These are phyloP conservation scores for Psilocybe cyanescens DNA, from an alignment of 768 basidiomycete genomes.

Conservation along the genomic window DNA sequence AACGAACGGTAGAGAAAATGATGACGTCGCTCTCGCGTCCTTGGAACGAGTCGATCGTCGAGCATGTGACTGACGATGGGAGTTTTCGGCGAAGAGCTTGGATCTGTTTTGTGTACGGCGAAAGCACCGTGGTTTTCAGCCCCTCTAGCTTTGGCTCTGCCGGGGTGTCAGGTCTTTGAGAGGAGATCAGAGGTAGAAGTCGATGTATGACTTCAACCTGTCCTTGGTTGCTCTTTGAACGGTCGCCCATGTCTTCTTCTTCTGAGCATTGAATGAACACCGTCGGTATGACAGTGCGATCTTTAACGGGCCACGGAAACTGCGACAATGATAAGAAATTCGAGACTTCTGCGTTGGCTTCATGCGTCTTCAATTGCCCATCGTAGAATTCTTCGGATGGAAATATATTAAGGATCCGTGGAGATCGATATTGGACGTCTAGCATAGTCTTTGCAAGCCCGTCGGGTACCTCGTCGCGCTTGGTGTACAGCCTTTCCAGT, in stretches of 20 bases:
- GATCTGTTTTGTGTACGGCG: conserved; percentile 65
- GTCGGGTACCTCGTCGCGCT: conserved; percentile 22
- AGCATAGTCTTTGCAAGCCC: conserved; percentile 63
- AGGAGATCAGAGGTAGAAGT: conserved; percentile 47
- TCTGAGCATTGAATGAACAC: conserved; percentile 60
- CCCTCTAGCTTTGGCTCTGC: conserved; percentile 17
- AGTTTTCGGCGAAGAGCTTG: conserved; percentile 45
- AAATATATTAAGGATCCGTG: conserved; percentile 57
- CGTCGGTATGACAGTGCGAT: conserved; percentile 46
- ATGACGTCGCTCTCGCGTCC: conserved; percentile 71
- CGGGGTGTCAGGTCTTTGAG: conserved; percentile 20
- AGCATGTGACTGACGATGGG: conserved; percentile 39
- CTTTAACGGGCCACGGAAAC: conserved; percentile 61
- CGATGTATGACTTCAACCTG: conserved; percentile 57
- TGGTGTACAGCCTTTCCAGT: conserved; percentile 61
- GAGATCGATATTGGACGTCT: conserved; percentile 71
- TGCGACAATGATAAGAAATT: conserved; percentile 37
- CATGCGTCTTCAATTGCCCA: conserved; percentile 51
- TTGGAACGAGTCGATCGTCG: conserved; percentile 68
- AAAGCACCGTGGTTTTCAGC: conserved; percentile 51
- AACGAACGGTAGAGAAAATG: conserved; percentile 67
- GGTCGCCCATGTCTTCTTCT: conserved; percentile 58
- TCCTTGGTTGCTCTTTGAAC: conserved; percentile 64
- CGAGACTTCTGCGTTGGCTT: conserved; percentile 38
- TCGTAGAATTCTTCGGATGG: conserved; percentile 70